Conservation (phyloP, 371 early-diverging fungal genomes). For the Mortierella sp. region DNA sequence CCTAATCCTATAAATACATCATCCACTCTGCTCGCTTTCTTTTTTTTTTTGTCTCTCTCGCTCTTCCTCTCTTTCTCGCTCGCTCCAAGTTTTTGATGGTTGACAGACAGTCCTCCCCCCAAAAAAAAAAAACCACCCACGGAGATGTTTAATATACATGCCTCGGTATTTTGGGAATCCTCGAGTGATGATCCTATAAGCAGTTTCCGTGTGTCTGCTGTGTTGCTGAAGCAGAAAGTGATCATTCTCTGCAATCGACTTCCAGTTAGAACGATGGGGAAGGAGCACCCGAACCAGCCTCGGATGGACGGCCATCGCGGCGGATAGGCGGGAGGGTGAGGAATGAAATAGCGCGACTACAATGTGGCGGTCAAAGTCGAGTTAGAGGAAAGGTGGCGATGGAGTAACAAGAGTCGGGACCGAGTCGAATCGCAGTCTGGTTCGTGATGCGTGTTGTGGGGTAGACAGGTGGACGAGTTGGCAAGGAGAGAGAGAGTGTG, state of each 20-base stretch:
- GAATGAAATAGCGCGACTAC: not conserved
- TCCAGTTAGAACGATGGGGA: conserved; percentile 47
- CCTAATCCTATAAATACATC: too few species aligned
- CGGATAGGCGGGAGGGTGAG: not conserved
- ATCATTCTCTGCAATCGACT: conserved; percentile 47
- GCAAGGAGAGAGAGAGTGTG: not conserved
- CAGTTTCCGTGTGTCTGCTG: conserved; percentile 26
- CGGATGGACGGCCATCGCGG: conserved; percentile 43
- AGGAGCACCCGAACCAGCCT: conserved; percentile 43
- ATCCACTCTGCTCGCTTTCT: too few species aligned
- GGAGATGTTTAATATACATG: not conserved
- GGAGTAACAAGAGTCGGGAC: too few species aligned
- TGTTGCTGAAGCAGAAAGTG: conserved; percentile 50
- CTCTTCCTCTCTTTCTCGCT: too few species aligned
- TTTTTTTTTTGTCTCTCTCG: too few species aligned
- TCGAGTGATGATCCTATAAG: conserved; percentile 51
- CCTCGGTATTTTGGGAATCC: conserved; percentile 54
- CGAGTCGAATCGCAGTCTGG: too few species aligned
- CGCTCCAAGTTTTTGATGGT: too few species aligned
- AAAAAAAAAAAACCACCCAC: too few species aligned
- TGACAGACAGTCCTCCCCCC: too few species aligned
- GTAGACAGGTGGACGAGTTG: not conserved
- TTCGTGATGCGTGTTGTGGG: too few species aligned
- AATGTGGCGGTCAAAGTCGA: too few species aligned
- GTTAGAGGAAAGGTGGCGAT: too few species aligned